Percentiles rank a stretch among this genome's conserved stretches.
These are phyloP conservation scores for Apiospora malaysiana DNA, from an alignment of 2,329 filamentous ascomycete genomes.

Conservation along the genomic window DNA sequence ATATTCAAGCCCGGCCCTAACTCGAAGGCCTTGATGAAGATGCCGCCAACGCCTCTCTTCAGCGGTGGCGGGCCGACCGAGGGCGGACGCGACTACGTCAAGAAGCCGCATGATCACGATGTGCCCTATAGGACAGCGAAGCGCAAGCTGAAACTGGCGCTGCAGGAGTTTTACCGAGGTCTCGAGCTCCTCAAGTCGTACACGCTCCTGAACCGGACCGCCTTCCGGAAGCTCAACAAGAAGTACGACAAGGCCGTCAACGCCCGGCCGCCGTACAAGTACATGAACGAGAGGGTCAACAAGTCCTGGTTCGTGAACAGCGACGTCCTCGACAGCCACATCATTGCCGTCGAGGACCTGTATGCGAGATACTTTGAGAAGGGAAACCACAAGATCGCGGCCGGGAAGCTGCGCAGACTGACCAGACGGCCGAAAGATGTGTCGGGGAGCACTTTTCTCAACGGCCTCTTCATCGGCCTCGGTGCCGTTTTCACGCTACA, in stretches of 20 bases:
- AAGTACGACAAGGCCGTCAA: slow-evolving; percentile 95
- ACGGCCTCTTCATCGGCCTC: slow-evolving; percentile 70
- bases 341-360: slow-evolving; percentile 84
- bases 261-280: slow-evolving; percentile 76
- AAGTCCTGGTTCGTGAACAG: slow-evolving; percentile 91
- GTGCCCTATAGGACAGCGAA: slow-evolving; percentile 89
- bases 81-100: slow-evolving; percentile 55
- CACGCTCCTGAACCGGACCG: slow-evolving; percentile 85
- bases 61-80: slow-evolving; percentile 37
- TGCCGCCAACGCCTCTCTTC: slow-evolving; percentile 57
- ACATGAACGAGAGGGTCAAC: slow-evolving; percentile 91
- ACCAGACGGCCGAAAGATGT: slow-evolving; percentile 62
- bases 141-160: slow-evolving; percentile 85
- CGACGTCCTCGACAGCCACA: slow-evolving; percentile 79
- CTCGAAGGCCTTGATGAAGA: slow-evolving; percentile 62
- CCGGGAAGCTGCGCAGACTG: slow-evolving; percentile 81
- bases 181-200: slow-evolving; percentile 93
- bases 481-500: slow-evolving; percentile 71
- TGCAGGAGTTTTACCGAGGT: slow-evolving; percentile 92
- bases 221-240: slow-evolving; percentile 97
- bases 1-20: slow-evolving; percentile 65
- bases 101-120: slow-evolving; percentile 57
- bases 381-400: slow-evolving; percentile 90
- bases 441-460: slow-evolving; percentile 64
- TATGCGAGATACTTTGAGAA: slow-evolving; percentile 95